Evolutionary conservation across 2,329 filamentous ascomycete genomes (phyloP), one percentile per base, ranked within the genome.

Genomic region (Epichloe sylvatica): DNA sequence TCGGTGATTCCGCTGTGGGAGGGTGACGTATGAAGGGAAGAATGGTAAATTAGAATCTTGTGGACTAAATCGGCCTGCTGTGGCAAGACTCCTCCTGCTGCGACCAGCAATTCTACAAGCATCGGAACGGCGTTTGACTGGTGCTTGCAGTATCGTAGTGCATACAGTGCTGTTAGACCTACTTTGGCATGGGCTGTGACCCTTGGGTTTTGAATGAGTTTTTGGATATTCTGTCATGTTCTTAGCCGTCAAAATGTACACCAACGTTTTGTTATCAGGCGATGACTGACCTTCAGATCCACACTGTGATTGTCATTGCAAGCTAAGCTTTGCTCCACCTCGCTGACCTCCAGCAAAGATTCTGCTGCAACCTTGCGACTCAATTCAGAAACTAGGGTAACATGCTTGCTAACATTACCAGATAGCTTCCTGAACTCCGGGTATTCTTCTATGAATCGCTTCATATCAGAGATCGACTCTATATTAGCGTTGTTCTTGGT

Each of bases 401-500:
- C 94, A 63, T 98, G 92, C 64, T 98, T 98, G 70, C 90, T 97
- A 49, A 98, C 92, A 58, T 98, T 98, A 37, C 92, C 90, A 2
- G 92, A 96, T 1, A 98, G 78, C 61, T 96, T 94, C 51, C 92
- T 82, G 66, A 98, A 98, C 64, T 98, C 92, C 2, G 92, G 92
- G 62, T 97, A 98, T 61, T 98, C 92, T 66, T 98, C 92, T 49
- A 98, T 94, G 59, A 98, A 98, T 41, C 90, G 86, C 67, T 98
- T 98, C 94, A 98, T 98, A 64, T 98, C 92, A 49, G 84, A 77
- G 62, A 98, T 97, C 15, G 91, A 96, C 62, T 98, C 92, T 53
- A 98, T 90, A 62, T 95, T 92, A 64, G 89, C 86, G 59, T 83
- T 95, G 59, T 84, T 95, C 62, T 97, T 91, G n/a, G 91, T 95